Evolutionary conservation across 495 filamentous ascomycete genomes (phyloP).

Genomic region (Lophium mytilinum): DNA sequence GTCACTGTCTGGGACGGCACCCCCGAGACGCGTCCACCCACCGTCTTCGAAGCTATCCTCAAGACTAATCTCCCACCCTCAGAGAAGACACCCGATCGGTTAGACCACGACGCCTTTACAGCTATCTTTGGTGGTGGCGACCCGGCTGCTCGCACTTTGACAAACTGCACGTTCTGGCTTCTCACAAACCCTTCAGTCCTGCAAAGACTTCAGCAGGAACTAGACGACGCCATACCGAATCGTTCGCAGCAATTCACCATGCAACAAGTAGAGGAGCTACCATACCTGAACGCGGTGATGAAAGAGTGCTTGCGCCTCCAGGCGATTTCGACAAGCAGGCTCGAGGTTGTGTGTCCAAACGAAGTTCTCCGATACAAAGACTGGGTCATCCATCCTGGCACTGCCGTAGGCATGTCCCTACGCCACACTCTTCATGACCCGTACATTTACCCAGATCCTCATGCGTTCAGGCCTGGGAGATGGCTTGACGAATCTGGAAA

Average conservation of each 20-base stretch:
- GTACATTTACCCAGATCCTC: too few relatives aligned
- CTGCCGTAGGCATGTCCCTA: too few relatives aligned
- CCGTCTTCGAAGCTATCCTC: constrained; percentile 8
- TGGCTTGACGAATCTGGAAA: too few relatives aligned
- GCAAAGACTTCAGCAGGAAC: neutral
- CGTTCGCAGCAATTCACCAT: constrained; percentile 7
- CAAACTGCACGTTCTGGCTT: constrained; percentile 26
- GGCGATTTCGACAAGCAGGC: neutral
- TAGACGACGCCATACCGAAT: constrained; percentile 1
- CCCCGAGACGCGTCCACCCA: neutral
- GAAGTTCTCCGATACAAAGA: too few relatives aligned
- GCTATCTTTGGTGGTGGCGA: constrained; percentile 12
- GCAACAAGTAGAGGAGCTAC: constrained; percentile 28
- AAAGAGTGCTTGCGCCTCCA: constrained; percentile 20
- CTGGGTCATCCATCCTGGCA: too few relatives aligned
- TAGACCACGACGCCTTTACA: constrained; percentile 11
- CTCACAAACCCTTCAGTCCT: constrained; percentile 15
- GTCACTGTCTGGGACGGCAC: too few relatives aligned
- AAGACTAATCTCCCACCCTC: neutral
- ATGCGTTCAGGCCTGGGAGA: too few relatives aligned
- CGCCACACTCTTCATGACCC: too few relatives aligned
- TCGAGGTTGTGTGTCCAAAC: too few relatives aligned
- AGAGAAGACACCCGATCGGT: constrained; percentile 10
- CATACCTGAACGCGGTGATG: constrained; percentile 30
- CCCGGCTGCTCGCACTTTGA: constrained; percentile 17